Percentiles rank a stretch among this genome's conserved stretches.
phyloP scores from a whole-genome alignment of 768 basidiomycete species.

The Russula vinacea region DNA sequence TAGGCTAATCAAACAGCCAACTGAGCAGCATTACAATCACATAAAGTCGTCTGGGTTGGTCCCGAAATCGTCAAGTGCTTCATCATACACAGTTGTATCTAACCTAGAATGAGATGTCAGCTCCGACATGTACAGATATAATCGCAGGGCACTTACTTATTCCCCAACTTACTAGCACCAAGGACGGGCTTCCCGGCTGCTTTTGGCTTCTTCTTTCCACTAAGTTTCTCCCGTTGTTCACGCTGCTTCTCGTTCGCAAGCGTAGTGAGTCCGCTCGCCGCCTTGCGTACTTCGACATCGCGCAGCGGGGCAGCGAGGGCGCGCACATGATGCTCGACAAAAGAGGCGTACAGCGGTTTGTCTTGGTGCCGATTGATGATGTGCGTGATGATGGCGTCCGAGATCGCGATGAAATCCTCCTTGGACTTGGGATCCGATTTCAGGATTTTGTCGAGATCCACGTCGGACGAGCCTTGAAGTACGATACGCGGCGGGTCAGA shows the following conservation, averaged over 20 bases:
- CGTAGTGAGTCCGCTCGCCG: conserved; percentile 75
- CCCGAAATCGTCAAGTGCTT: conserved; percentile 87
- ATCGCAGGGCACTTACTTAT: conserved; percentile 46
- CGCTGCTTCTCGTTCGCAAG: conserved; percentile 95
- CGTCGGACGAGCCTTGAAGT: conserved; percentile 57
- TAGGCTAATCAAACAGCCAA: conserved; percentile 19
- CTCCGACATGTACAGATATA: not conserved
- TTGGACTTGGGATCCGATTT: conserved; percentile 82
- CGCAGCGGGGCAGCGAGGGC: conserved; percentile 73
- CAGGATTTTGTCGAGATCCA: conserved; percentile 67
- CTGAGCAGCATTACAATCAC: conserved; percentile 46
- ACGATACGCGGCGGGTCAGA: not conserved
- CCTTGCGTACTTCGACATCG: conserved; percentile 90
- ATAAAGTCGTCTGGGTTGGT: conserved; percentile 80
- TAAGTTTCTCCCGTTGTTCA: conserved; percentile 78
- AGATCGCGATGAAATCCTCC: conserved; percentile 79
- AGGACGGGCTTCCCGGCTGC: conserved; percentile 66
- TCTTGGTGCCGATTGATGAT: conserved; percentile 74
- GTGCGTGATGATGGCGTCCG: conserved; percentile 66
- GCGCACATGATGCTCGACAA: conserved; percentile 81
- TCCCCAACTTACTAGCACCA: conserved; percentile 65
- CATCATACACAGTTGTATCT: conserved; percentile 81
- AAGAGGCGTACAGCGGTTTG: conserved; percentile 79
- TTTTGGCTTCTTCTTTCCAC: conserved; percentile 88
- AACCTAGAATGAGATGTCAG: conserved; percentile 44